A percentile compares a stretch with the other conserved stretches of the same genome.
Evolutionary conservation across 179 eudicot genomes (phyloP).

Genomic region (Sideroxylon spinosum): DNA sequence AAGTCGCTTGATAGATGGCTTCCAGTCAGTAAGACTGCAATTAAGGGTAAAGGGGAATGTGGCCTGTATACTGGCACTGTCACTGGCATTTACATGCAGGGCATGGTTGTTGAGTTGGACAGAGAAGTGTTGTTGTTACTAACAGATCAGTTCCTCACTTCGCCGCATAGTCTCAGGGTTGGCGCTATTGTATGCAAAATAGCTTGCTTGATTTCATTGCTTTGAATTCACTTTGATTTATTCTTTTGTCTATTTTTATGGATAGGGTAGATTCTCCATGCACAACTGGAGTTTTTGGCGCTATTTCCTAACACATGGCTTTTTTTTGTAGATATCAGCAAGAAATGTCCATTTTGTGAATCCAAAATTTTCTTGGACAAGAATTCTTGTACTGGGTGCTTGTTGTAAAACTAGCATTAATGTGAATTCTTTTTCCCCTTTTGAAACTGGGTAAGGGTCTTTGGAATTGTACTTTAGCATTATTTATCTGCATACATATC

Average conservation of each 20-base stretch:
- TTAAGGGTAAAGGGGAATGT: slow-evolving; percentile 48
- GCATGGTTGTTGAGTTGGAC: slow-evolving; percentile 80
- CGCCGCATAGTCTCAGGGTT: slow-evolving; percentile 65
- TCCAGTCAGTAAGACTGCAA: slow-evolving; percentile 12
- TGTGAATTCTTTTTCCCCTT: slow-evolving; percentile 65
- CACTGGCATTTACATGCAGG: slow-evolving; percentile 60
- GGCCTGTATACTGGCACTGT: slow-evolving; percentile 69
- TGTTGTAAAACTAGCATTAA: slow-evolving; percentile 67
- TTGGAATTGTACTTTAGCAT: not conserved
- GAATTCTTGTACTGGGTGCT: slow-evolving; percentile 72
- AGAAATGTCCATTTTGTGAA: slow-evolving; percentile 75
- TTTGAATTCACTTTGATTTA: not conserved
- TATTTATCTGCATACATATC: not conserved
- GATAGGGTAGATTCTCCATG: not conserved
- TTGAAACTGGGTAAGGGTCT: slow-evolving; percentile 62
- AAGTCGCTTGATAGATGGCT: slow-evolving; percentile 16
- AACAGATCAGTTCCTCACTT: slow-evolving; percentile 46
- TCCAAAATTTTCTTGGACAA: slow-evolving; percentile 68
- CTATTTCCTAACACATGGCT: slow-evolving; percentile 1
- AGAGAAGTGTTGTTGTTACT: slow-evolving; percentile 64
- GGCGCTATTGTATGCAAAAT: slow-evolving; percentile 72
- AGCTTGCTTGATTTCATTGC: slow-evolving; percentile 8
- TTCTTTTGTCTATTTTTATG: not conserved
- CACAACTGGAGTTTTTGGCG: not conserved
- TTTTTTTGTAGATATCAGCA: slow-evolving; percentile 43